Base-by-base conservation (phyloP, 768 basidiomycete species). In the Pleurotus tuber-regium region DNA sequence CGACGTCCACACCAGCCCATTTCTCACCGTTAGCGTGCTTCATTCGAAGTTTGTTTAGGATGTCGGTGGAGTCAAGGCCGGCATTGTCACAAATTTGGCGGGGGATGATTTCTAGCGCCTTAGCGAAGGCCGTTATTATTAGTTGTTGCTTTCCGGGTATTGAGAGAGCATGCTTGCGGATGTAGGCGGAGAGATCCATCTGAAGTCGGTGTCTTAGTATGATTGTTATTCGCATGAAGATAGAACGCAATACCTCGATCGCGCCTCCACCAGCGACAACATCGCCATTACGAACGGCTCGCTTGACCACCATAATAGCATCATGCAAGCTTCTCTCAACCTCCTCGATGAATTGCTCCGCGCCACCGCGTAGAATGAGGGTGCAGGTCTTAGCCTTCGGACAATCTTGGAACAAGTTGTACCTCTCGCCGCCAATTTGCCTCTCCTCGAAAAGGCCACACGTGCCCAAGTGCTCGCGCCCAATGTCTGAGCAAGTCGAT, bases 241-340 rank as follows among this genome's bases (percentile, higher is more conserved):
- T 16, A 24, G 36, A 29, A 51, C 49, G 40, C 60, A 68, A 57
- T 63, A 94, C 95, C 83, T 98, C 97, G 50, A 91, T 87, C 11
- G 97, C 97, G 55, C 97, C 97, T 43, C 97, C 97, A 29, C 97
- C 97, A 8, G 97, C 97, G 29, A 99, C 97, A 44, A 99, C 87
- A 50, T 96, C 90, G 35, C 92, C 93, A 64, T 94, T 98, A 64
- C 87, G 87, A 59, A 99, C 86, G 3, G 97, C 95, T 47, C 97
- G 80, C 71, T 97, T 97, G 38, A 99, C 97, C n/a, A 99, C 95
- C 95, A 98, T 98, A 61, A 98, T 92, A 1, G 96, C 95, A 64
- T 99, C 97, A 63, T 99, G 96, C 59, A 99, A 70, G 82, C 92
- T 94, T 51, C 97, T 76, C 69, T 98, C 96, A 6, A 98, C 95